Evolutionary conservation across 1,139 yeast species (phyloP), one percentile per base, ranked within the genome.

Genomic region (Candida sanyaensis): DNA sequence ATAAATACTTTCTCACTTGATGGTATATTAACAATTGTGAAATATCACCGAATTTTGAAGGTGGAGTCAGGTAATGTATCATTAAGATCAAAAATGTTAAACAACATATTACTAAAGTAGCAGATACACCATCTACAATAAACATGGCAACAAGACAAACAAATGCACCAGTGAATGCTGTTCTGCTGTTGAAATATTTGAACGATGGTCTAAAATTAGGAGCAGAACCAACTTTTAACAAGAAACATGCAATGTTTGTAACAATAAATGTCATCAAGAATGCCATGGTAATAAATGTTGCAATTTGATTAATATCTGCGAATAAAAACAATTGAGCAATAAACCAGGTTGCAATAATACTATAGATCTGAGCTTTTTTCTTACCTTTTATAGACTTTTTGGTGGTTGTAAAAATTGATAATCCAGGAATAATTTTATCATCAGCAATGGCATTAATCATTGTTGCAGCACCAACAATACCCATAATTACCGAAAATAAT

Each of bases 181-280:
- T 91, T 45, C 81, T 77, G 42, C 91, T 79, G 58, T 83, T 86
- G 69, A 93, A 93, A 60, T 86, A 93, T 49, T 81, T 84, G 76
- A 93, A 93, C 4, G 96, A 88, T 1, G 99, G 99, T 58, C 99
- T 74, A 66, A 93, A 93, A 63, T 93, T 93, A 10, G 99, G 99
- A 2, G 99, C 99, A 2, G 96, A 83, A 0, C 97, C 95, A 11
- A 93, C 71, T 55, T 86, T 87, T 56, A 93, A 76, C 49, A 93
- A 68, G 62, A 92, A 91, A 64, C 99, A 93, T 1, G 99, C 97
- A 54, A 92, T 66, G 60, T 93, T 93, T 32, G 96, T 91, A 4
- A 92, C 96, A 42, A 92, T 86, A 62, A 93, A 93, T 0, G 99
- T 93, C 93, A 92, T 88, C 48, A 93, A 73, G 59, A 90, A 93